Evolutionary conservation across 1,139 yeast genomes (phyloP), one percentile per base, ranked within the genome.

Genomic region (Protomyces inundatus): DNA sequence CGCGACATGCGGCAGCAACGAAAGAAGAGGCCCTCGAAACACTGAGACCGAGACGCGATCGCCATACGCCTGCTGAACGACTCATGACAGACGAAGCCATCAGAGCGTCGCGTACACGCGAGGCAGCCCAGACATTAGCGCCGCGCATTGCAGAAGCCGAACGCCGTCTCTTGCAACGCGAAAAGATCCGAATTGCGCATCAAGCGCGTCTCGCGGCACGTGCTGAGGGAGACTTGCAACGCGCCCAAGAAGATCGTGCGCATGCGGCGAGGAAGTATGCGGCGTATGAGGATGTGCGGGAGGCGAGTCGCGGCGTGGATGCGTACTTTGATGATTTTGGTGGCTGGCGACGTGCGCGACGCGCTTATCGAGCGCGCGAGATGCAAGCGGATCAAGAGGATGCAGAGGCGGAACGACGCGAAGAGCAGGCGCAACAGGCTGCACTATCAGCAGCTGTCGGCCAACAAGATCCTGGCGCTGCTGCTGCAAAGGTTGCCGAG

Each of bases 401-500:
- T 30, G 35, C 35, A 4, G 40, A 34, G 40, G 32, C 32, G 42
- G 51, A 57, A 6, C 39, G 33, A 35, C 12, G 39, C 23, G 51
- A 57, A 16, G 32, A 37, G 36, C 12, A 9, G 32, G 52, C 52
- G 10, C 16, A 52, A 3, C 16, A 9, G 14, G 23, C 52, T 32
- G 64, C 48, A 30, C 1, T 23, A 23, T 23, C 23, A 23, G 2
- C 23, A 23, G 23, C 23, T 23, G 23, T 23, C 23, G 35, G 34
- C 16, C 65, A 60, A 34, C 33, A 46, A 12, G 64, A 61, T 14
- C 16, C 45, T 32, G 40, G 66, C 10, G 33, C 39, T 5, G 23
- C 33, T 37, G 69, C 67, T 39, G 65, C 55, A 39, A 14, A 67
- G 10, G 71, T 68, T 37, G 69, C 63, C n/a, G 57, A 63, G 39